Evolutionary conservation across 2,329 filamentous ascomycete species (phyloP).

Genomic region (Botrytis deweyae): DNA sequence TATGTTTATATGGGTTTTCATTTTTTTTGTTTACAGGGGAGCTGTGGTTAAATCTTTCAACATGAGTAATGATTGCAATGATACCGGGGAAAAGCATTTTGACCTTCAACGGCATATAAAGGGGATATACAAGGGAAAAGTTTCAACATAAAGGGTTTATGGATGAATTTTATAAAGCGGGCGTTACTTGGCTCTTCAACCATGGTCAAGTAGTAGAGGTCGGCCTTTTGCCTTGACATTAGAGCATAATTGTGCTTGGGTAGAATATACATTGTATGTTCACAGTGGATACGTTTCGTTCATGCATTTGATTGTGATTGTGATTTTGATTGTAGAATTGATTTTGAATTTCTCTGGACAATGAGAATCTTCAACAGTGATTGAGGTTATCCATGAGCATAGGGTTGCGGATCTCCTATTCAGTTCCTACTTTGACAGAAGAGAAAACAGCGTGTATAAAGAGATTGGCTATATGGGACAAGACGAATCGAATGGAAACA

Average conservation of each 20-base stretch:
- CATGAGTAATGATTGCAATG: constrained; percentile 54
- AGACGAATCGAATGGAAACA: neutral
- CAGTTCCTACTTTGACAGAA: neutral
- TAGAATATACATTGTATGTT: constrained; percentile 24
- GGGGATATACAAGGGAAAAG: constrained; percentile 35
- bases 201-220: constrained; percentile 41
- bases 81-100: constrained; percentile 55
- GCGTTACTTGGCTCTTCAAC: constrained; percentile 44
- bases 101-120: constrained; percentile 62
- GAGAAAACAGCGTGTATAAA: neutral
- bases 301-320: neutral
- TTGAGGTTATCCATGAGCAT: neutral
- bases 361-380: neutral
- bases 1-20: constrained; percentile 27
- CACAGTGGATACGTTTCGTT: constrained; percentile 7
- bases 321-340: neutral
- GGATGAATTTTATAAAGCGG: constrained; percentile 34
- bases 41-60: constrained; percentile 39
- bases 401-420: neutral
- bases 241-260: constrained; percentile 30
- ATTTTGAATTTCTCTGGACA: neutral
- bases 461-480: neutral
- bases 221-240: constrained; percentile 36
- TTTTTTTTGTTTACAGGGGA: constrained; percentile 29
- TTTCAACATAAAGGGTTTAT: constrained; percentile 41